Evolutionary conservation across 306 rosid genomes (phyloP).

Genomic region (Castanea crenata): DNA sequence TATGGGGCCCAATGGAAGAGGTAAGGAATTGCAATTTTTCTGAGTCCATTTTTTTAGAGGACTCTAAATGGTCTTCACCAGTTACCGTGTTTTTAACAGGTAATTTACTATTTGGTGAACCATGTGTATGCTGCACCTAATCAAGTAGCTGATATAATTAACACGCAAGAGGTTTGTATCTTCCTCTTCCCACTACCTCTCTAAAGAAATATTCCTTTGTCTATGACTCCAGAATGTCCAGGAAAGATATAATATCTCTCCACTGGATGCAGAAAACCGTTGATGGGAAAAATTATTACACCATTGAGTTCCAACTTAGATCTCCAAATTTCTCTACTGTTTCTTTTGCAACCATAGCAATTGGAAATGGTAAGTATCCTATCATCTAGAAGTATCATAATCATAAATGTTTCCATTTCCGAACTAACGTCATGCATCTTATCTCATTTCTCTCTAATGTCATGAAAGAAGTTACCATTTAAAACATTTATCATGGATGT

Average conservation of each 20-base stretch:
- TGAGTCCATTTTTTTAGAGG: neutral
- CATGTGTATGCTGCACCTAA: slow-evolving; percentile 81
- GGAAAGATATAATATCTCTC: slow-evolving; percentile 1
- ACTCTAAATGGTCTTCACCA: slow-evolving; percentile 15
- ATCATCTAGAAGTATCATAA: neutral
- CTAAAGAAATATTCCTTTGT: neutral
- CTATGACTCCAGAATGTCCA: slow-evolving; percentile 5
- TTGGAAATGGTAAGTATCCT: slow-evolving; percentile 72
- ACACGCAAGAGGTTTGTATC: slow-evolving; percentile 74
- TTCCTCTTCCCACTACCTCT: slow-evolving; percentile 9
- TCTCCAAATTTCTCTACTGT: slow-evolving; percentile 65
- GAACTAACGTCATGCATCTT: neutral
- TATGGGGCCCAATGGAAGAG: slow-evolving; percentile 89
- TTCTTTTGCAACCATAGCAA: slow-evolving; percentile 76
- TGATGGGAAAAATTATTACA: slow-evolving; percentile 89
- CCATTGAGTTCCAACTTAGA: slow-evolving; percentile 68
- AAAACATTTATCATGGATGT: too few relatives aligned
- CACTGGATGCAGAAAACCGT: slow-evolving; percentile 51
- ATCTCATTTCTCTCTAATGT: neutral
- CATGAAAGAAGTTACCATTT: too few relatives aligned
- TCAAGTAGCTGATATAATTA: slow-evolving; percentile 62
- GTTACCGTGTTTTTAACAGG: slow-evolving; percentile 40
- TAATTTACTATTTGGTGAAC: slow-evolving; percentile 58
- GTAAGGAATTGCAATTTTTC: slow-evolving; percentile 27
- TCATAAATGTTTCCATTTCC: slow-evolving; percentile 10